phyloP scores from a whole-genome alignment of 495 filamentous ascomycete species.

The Neurospora pannonica region DNA sequence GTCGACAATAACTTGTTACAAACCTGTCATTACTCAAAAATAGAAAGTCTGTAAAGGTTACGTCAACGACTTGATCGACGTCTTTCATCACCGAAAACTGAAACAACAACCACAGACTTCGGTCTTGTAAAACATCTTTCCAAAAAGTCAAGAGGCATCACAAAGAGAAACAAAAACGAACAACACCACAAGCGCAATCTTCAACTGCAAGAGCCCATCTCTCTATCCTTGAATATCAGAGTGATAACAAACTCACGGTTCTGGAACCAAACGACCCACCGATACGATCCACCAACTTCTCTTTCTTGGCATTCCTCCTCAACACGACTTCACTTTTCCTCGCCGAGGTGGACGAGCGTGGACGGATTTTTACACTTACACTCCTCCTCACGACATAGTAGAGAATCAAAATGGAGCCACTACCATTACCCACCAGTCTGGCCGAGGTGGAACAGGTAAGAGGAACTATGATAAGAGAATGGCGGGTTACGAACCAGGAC shows the following conservation, averaged over 20 bases:
- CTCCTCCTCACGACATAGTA: background rate
- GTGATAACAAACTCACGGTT: background rate
- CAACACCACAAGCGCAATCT: background rate
- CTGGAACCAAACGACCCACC: background rate
- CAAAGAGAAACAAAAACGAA: background rate
- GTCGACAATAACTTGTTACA: background rate
- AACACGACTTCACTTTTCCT: background rate
- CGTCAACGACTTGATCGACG: background rate
- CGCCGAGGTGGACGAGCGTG: background rate
- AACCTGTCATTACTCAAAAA: background rate
- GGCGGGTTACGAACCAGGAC: background rate
- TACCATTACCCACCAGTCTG: conserved; percentile 26
- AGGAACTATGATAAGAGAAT: background rate
- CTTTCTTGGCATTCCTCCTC: background rate
- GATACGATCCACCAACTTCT: background rate
- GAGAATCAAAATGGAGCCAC: conserved; percentile 15
- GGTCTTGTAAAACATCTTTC: background rate
- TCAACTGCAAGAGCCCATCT: background rate
- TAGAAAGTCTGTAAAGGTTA: background rate
- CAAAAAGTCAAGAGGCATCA: background rate
- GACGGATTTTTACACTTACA: background rate
- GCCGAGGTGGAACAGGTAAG: conserved; percentile 34
- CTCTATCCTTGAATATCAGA: background rate
- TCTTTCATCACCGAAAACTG: background rate
- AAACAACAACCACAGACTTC: background rate